Percentiles rank a stretch among this genome's conserved stretches.
Evolutionary conservation across 805 yeast species (phyloP).

Genomic region (Pichia nakasei): DNA sequence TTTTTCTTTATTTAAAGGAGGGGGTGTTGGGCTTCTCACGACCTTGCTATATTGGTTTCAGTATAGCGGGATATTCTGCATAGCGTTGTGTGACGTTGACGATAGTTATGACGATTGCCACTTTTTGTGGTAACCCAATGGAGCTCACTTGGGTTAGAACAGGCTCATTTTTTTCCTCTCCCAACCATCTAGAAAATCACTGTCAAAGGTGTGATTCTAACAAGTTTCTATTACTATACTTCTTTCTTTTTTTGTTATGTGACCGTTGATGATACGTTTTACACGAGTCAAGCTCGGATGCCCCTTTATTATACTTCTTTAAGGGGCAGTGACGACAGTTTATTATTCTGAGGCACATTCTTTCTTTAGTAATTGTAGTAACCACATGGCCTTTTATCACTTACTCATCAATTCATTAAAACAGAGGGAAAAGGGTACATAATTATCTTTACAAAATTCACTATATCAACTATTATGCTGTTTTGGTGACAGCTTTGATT

Average conservation of each 20-base stretch:
- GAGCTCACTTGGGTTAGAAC: slow-evolving; percentile 20
- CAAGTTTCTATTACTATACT: background rate
- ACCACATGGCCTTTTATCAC: too few relatives aligned
- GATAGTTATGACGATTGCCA: slow-evolving; percentile 21
- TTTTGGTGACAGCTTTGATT: background rate
- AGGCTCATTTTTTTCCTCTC: slow-evolving; percentile 9
- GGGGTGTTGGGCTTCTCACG: background rate
- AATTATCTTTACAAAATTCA: too few relatives aligned
- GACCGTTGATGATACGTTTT: slow-evolving; percentile 7
- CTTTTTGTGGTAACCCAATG: slow-evolving; percentile 18
- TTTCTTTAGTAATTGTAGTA: background rate
- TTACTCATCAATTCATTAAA: too few relatives aligned
- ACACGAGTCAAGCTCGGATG: slow-evolving; percentile 18
- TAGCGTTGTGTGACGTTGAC: slow-evolving; percentile 12
- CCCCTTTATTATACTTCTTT: slow-evolving; percentile 11
- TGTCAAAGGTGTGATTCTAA: slow-evolving; percentile 16
- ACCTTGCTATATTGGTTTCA: background rate
- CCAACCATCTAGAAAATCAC: slow-evolving; percentile 12
- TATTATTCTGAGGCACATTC: background rate
- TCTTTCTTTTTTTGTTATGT: background rate
- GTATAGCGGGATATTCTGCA: slow-evolving; percentile 15
- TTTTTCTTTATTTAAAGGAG: too few relatives aligned
- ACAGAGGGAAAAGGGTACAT: background rate
- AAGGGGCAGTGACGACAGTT: slow-evolving; percentile 15
- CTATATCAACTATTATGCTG: background rate